phyloP scores from a whole-genome alignment of 805 yeast genomes.

The Candida corydali region DNA sequence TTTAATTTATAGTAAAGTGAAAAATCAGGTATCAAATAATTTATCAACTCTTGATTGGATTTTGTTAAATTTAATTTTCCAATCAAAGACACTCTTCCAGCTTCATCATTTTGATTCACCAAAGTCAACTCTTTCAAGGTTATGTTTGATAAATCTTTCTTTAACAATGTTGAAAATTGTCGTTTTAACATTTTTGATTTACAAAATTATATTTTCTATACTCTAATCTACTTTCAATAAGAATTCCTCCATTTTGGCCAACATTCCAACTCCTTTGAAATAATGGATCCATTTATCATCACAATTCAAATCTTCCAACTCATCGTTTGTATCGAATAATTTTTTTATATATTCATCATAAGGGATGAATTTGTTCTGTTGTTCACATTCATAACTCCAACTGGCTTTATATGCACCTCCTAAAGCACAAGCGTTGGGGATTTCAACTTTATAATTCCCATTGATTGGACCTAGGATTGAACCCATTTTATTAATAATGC shows the following conservation, averaged over 20 bases:
- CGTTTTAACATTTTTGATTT: constrained; percentile 1
- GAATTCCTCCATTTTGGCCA: constrained; percentile 41
- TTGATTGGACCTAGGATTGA: constrained; percentile 61
- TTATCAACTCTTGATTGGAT: constrained; percentile 11
- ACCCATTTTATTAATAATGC: constrained; percentile 67
- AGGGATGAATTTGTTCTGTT: constrained; percentile 30
- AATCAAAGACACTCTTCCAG: constrained; percentile 11
- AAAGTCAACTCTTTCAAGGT: constrained; percentile 5
- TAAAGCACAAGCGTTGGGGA: constrained; percentile 86
- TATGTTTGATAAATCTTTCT: constrained; percentile 7
- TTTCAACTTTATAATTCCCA: constrained; percentile 69
- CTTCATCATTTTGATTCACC: constrained; percentile 8
- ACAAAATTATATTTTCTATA: too few relatives aligned
- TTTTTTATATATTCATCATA: constrained; percentile 38
- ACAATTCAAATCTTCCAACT: constrained; percentile 39
- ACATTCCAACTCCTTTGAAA: constrained; percentile 49
- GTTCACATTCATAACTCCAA: constrained; percentile 53
- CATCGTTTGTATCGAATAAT: constrained; percentile 46
- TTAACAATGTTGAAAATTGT: constrained; percentile 7
- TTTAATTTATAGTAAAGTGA: constrained; percentile 25
- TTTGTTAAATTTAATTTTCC: constrained; percentile 10
- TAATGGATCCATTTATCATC: constrained; percentile 45
- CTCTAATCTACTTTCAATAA: constrained; percentile 2
- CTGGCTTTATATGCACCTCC: constrained; percentile 88
- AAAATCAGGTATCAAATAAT: constrained; percentile 16